These are phyloP conservation scores for Sporothrix curviconia DNA, from an alignment of 2,329 filamentous ascomycete genomes.

Conservation along the genomic window DNA sequence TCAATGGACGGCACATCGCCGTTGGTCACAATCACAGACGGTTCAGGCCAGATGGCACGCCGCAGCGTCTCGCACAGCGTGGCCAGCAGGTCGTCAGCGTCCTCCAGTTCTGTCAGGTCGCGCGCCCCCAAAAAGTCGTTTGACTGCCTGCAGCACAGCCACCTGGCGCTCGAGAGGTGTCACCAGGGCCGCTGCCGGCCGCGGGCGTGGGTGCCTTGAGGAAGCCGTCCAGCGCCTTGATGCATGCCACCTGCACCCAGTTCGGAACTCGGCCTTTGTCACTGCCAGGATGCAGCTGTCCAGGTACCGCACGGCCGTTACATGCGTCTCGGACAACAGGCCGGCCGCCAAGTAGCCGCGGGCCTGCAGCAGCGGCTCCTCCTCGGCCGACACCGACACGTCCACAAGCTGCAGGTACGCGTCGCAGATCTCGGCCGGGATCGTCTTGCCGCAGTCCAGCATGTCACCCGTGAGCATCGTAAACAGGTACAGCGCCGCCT, in stretches of 20 bases:
- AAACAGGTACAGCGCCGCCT: constrained; percentile 77
- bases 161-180: constrained; percentile 48
- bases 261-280: constrained; percentile 60
- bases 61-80: constrained; percentile 82
- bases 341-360: constrained; percentile 84
- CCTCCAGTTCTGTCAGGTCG: constrained; percentile 75
- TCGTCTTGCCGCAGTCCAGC: constrained; percentile 64
- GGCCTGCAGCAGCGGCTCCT: constrained; percentile 73
- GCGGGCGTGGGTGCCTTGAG: constrained; percentile 33
- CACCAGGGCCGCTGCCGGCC: not conserved
- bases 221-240: constrained; percentile 73
- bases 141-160: constrained; percentile 54
- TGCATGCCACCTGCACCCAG: constrained; percentile 85
- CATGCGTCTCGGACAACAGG: constrained; percentile 63
- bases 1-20: constrained; percentile 66
- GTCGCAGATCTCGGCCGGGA: constrained; percentile 62
- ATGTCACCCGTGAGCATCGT: constrained; percentile 81
- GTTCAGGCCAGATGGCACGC: constrained; percentile 74
- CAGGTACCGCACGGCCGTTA: constrained; percentile 58
- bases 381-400: constrained; percentile 61
- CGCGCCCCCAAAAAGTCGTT: constrained; percentile 71
- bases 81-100: constrained; percentile 86
- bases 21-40: constrained; percentile 63
- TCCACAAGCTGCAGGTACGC: constrained; percentile 76
- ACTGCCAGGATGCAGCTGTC: constrained; percentile 71